phyloP scores from a whole-genome alignment of 768 basidiomycete species.

The Trametes cubensis region DNA sequence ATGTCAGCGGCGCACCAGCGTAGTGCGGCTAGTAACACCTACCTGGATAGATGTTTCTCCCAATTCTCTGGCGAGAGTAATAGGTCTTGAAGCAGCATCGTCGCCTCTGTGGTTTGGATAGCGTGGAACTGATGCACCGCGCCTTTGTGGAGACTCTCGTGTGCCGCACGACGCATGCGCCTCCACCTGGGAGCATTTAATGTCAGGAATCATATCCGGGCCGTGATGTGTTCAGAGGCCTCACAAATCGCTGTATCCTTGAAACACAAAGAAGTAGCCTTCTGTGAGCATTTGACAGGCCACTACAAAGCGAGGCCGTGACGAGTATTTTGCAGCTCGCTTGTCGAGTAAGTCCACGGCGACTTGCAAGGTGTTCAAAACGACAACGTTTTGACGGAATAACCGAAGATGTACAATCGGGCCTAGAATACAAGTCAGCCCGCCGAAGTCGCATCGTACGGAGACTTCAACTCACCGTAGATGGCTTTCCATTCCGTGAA shows the following conservation, averaged over 20 bases:
- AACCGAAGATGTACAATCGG: too few species aligned
- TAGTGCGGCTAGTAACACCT: too few species aligned
- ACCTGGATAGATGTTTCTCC: conserved; percentile 37
- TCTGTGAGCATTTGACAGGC: conserved; percentile 36
- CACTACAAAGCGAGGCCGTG: conserved; percentile 34
- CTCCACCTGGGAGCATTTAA: conserved; percentile 33
- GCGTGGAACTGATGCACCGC: conserved; percentile 29
- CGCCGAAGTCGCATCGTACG: too few species aligned
- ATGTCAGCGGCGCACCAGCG: too few species aligned
- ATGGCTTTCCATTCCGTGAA: too few species aligned
- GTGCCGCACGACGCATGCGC: conserved; percentile 38
- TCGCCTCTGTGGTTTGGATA: conserved; percentile 36
- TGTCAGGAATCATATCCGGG: too few species aligned
- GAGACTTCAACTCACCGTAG: too few species aligned
- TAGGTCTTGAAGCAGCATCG: conserved; percentile 34
- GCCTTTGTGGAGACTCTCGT: conserved; percentile 38
- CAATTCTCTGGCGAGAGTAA: conserved; percentile 33
- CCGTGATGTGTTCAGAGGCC: neutral
- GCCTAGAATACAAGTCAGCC: too few species aligned
- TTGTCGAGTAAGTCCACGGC: too few species aligned
- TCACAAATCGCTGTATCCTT: conserved; percentile 30
- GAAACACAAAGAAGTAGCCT: conserved; percentile 33
- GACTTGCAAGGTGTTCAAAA: too few species aligned
- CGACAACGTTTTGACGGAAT: too few species aligned
- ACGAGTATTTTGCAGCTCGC: conserved; percentile 23